These are phyloP conservation scores for Wickerhamomyces queroliae DNA, from an alignment of 805 yeast species.

Conservation along the genomic window DNA sequence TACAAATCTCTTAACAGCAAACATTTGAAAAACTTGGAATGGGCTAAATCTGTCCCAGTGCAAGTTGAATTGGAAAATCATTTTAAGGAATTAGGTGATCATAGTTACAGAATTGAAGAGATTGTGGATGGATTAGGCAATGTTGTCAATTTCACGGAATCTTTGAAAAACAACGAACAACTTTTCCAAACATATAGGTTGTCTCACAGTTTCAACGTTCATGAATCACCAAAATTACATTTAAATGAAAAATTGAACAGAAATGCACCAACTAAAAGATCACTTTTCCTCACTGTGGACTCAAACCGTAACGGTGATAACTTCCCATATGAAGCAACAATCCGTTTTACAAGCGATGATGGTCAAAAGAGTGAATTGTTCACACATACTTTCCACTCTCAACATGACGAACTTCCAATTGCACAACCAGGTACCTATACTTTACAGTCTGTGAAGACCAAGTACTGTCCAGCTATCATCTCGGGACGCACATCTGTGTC, in stretches of 20 bases:
- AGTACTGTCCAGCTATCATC: slow-evolving; percentile 62
- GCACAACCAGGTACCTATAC: slow-evolving; percentile 62
- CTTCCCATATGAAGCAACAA: slow-evolving; percentile 29
- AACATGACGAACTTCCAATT: slow-evolving; percentile 30
- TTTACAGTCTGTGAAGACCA: slow-evolving; percentile 48
- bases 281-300: slow-evolving; percentile 28
- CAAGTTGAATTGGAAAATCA: slow-evolving; percentile 37
- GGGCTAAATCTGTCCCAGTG: slow-evolving; percentile 38
- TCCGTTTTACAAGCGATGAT: slow-evolving; percentile 25
- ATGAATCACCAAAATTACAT: slow-evolving; percentile 48
- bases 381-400: slow-evolving; percentile 22
- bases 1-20: slow-evolving; percentile 21
- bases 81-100: slow-evolving; percentile 41
- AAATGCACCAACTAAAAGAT: slow-evolving; percentile 31
- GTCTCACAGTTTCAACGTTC: slow-evolving; percentile 42
- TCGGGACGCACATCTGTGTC: slow-evolving; percentile 47
- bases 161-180: slow-evolving; percentile 21
- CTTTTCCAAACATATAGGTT: slow-evolving; percentile 29
- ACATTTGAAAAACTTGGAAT: slow-evolving; percentile 33
- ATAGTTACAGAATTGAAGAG: slow-evolving; percentile 50
- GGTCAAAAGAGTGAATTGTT: slow-evolving; percentile 14
- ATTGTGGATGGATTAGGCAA: slow-evolving; percentile 69
- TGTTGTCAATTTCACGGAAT: slow-evolving; percentile 33
- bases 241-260: slow-evolving; percentile 34
- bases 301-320: slow-evolving; percentile 19